Base-by-base conservation (phyloP, 1,284 basidiomycete genomes). In the Cryptococcus sp. region DNA sequence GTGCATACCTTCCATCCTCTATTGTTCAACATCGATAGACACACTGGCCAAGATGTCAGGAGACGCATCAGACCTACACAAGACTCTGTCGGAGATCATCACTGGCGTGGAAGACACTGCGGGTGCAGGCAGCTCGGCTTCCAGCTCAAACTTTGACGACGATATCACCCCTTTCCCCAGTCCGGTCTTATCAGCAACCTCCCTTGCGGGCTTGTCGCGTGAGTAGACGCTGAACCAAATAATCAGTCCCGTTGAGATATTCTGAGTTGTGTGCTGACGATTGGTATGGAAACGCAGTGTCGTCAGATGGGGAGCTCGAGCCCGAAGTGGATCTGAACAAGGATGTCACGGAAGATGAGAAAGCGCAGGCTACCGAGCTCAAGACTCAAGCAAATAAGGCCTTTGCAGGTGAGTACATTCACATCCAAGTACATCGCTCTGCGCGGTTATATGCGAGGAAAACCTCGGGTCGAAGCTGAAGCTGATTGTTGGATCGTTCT, bases 311-410 rank as follows among this genome's bases (percentile, higher is more conserved):
- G 16, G 75, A 75, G 59, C 64, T 76, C 17, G 76, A 76, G 51
- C 60, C 66, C 15, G 75, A 78, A 47, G 66, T 78, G 8, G 75
- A 78, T 56, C 70, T 73, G 47, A 53, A 72, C 25, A 70, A 75
- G 58, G 69, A 75, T 27, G 66, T 90, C 55, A 85, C 89, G 0
- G 87, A 89, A 47, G 83, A 86, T 62, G 88, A 90, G 64, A 85
- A 81, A 70, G 82, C 82, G 41, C 82, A 85, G 69, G 90, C 91
- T 5, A 78, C 83, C 8, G 82, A 82, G 67, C 74, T 94, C 59
- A 97, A 96, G 78, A 84, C 82, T 8, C 83, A 88, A 65, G 93
- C 93, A 13, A 96, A 96, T 81, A 87, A 88, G 70, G 89, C 90
- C 4, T 97, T 95, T 74, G 80, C 81, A 35, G 80, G 90, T 90